Base-by-base conservation (phyloP, 257 asterid species). In the Plantago elongata region DNA sequence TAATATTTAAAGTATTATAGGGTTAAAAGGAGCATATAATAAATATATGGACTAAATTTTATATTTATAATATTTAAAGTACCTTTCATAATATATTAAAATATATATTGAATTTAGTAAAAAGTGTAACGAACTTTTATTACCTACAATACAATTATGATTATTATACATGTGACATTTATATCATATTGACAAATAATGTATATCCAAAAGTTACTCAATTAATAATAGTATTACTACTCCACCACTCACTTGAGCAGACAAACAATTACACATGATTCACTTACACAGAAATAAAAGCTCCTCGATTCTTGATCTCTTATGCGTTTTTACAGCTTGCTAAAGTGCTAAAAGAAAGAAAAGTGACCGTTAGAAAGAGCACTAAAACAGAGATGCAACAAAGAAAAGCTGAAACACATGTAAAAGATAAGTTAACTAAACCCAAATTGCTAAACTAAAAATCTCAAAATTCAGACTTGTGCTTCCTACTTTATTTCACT, bases 251-350 rank as follows among this genome's bases (percentile, higher is more conserved):
- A 34, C 40, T 34, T 34, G 40, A 34, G 40, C 40, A 34, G 1
- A 34, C 40, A 70, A 70, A 68, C 67, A 76, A 79, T 60, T 72
- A 61, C 85, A 79, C 82, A 34, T 34, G 40, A 76, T 70, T 77
- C 79, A 61, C 44, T 61, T 66, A 49, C 66, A 22, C 73, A 70
- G 71, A 63, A 60, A 70, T 18, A 30, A 54, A 71, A 71, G 38
- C 45, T 27, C 48, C 56, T 45, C 65, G 54, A 45, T 29, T 29
- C 63, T 62, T 56, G 58, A 68, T 7, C 40, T 54, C 65, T 69
- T 60, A 61, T 57, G 22, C 50, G 22, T 57, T 74, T 67, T 74
- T 72, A 74, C 83, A 80, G 82, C 72, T 80, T 54, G 72, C 79
- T 34, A 34, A 34, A 34, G 40, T 34, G 40, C 40, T 34, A 34